These are phyloP conservation scores for Neurospora sp. DNA, from an alignment of 495 filamentous ascomycete species.

Conservation along the genomic window DNA sequence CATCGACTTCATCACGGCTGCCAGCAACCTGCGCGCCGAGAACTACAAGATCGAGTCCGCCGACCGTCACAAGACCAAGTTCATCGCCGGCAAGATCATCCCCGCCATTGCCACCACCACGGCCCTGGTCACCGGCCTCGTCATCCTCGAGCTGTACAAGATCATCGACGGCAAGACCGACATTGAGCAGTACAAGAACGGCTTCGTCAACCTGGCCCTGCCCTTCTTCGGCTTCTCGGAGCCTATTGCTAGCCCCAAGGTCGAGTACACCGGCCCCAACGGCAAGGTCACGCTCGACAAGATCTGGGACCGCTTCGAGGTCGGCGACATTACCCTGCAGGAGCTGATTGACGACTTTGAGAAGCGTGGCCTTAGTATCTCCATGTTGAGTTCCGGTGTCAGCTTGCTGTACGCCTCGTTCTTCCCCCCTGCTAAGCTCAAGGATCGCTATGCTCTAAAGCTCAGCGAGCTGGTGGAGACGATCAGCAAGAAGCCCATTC, in stretches of 20 bases:
- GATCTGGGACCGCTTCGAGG: constrained; percentile 96
- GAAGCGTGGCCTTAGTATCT: constrained; percentile 67
- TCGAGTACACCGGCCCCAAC: constrained; percentile 64
- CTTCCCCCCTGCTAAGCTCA: constrained; percentile 78
- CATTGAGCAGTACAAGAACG: constrained; percentile 98
- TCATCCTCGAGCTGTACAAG: constrained; percentile 92
- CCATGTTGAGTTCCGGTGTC: constrained; percentile 93
- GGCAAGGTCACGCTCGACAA: constrained; percentile 83
- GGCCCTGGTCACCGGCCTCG: constrained; percentile 86
- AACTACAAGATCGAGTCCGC: constrained; percentile 94
- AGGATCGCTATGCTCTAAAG: constrained; percentile 51
- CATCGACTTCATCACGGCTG: constrained; percentile 98
- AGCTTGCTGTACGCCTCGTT: constrained; percentile 94
- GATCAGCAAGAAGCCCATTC: constrained; percentile 85
- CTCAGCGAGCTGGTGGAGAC: constrained; percentile 80
- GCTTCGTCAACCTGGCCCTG: constrained; percentile 92
- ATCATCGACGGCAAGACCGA: constrained; percentile 89
- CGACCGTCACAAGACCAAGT: constrained; percentile 95
- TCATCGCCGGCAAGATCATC: constrained; percentile 99
- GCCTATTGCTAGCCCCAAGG: constrained; percentile 85
- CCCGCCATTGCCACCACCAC: constrained; percentile 98
- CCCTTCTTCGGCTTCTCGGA: constrained; percentile 98
- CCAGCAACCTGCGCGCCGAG: constrained; percentile 90
- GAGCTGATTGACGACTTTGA: constrained; percentile 77
- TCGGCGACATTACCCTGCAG: constrained; percentile 71